A percentile compares a stretch with the other conserved stretches of the same genome.
These are phyloP conservation scores for Castanospermum australe DNA, from an alignment of 306 rosid genomes.

Conservation along the genomic window DNA sequence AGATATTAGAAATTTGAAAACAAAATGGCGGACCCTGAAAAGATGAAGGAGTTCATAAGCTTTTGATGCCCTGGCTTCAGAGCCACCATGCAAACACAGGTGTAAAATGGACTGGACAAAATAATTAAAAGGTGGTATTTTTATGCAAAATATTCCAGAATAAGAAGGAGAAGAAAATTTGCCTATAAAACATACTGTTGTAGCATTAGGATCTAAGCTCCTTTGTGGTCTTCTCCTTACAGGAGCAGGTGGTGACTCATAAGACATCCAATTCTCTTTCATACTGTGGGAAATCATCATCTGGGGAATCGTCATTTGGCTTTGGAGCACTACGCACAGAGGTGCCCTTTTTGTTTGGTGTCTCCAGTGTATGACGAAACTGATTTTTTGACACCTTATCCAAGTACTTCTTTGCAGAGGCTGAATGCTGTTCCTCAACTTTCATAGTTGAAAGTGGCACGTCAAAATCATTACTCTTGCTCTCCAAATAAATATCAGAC, in stretches of 20 bases:
- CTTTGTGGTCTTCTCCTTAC: conserved; percentile 51
- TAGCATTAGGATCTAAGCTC: conserved; percentile 73
- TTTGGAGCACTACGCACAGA: conserved; percentile 30
- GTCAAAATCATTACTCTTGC: conserved; percentile 77
- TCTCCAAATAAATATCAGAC: conserved; percentile 60
- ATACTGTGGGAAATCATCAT: conserved; percentile 38
- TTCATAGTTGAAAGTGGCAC: conserved; percentile 42
- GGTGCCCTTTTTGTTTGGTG: conserved; percentile 37
- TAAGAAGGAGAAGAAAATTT: background rate
- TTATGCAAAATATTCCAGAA: too few species aligned
- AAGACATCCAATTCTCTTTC: conserved; percentile 68
- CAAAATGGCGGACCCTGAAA: background rate
- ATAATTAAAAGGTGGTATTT: too few species aligned
- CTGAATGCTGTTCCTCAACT: conserved; percentile 37
- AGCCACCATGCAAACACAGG: background rate
- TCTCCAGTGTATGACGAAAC: conserved; percentile 59
- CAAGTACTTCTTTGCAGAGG: conserved; percentile 50
- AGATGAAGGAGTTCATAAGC: too few species aligned
- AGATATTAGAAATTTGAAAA: background rate
- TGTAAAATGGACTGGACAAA: background rate
- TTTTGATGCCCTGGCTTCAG: background rate
- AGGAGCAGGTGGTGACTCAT: conserved; percentile 49
- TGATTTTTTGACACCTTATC: conserved; percentile 65
- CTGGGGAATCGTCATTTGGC: conserved; percentile 42
- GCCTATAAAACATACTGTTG: conserved; percentile 42